Conservation (phyloP, 257 asterid genomes). For the Solanum peruvianum region DNA sequence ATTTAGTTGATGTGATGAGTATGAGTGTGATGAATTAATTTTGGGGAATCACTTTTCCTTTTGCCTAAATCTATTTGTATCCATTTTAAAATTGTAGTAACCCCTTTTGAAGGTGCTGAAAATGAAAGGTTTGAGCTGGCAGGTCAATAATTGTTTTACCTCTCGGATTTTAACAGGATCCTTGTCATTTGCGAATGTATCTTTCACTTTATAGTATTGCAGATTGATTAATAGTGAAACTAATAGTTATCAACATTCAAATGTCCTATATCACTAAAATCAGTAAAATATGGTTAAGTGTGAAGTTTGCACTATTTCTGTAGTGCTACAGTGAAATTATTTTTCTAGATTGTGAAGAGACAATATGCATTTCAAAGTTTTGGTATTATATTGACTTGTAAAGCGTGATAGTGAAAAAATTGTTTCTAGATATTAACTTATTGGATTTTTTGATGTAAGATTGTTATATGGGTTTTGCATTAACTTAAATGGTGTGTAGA, state of each 20-base stretch:
- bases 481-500: too few relatives aligned
- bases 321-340: not conserved
- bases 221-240: not conserved
- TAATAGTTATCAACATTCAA: not conserved
- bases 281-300: not conserved
- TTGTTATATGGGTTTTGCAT: not conserved
- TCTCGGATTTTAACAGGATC: constrained; percentile 62
- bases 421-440: not conserved
- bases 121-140: constrained; percentile 61
- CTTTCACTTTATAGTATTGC: not conserved
- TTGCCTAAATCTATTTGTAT: too few relatives aligned
- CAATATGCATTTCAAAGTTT: not conserved
- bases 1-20: too few relatives aligned
- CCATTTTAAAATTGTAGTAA: not conserved
- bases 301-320: not conserved
- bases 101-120: constrained; percentile 77
- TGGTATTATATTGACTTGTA: not conserved
- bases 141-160: constrained; percentile 68
- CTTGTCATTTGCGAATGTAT: constrained; percentile 81
- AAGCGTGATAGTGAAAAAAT: not conserved
- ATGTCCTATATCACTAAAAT: not conserved
- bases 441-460: not conserved
- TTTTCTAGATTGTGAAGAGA: not conserved
- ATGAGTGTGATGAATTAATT: too few relatives aligned
- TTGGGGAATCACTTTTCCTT: too few relatives aligned